Evolutionary conservation across 768 basidiomycete genomes (phyloP), one percentile per base, ranked within the genome.

Genomic region (Gymnopilus dilepis): DNA sequence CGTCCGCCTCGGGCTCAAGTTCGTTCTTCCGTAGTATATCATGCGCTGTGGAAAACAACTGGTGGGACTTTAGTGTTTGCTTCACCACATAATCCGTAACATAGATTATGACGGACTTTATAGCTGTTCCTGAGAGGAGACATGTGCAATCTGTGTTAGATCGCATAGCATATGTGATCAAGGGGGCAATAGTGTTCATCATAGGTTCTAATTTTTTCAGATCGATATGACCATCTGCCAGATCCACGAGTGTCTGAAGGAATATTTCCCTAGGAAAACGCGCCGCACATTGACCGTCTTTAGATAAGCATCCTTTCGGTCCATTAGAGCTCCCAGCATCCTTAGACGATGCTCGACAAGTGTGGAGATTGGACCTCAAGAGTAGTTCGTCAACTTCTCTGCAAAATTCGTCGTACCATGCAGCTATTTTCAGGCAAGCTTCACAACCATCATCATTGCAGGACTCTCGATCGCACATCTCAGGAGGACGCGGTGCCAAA

Each of bases 81-180:
- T 83, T 83, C 0, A 77, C 80, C 0, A 82, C 71, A 64, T 83
- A 83, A 34, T 83, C 78, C 4, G 79, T 71, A 0, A 80, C 70
- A 68, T 80, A 81, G 21, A 72, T 65, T 0, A 80, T 59, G 2
- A 78, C 69, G 15, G 76, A 71, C 52, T 80, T 78, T 1, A 82
- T 70, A 0, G 75, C 68, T 3, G 80, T 81, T 0, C 80, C 79
- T 19, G 77, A 79, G 17, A 74, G 51, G 1, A 81, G 51, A 56
- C 73, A 73, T 0, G 77, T 76, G 0, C 77, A 71, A 68, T 81
- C 78, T 5, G 77, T 74, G 53, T 81, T 81, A 53, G 75, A 77
- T 7, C 74, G 38, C 2, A 78, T 19, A 0, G 78, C 21, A 64
- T 78, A 79, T 1, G 75, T 73, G 0, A 80, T 4, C 0, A 59